A percentile compares a stretch with the other conserved stretches of the same genome.
Evolutionary conservation across 1,284 basidiomycete species (phyloP).

Genomic region (Rhodofomes roseus): DNA sequence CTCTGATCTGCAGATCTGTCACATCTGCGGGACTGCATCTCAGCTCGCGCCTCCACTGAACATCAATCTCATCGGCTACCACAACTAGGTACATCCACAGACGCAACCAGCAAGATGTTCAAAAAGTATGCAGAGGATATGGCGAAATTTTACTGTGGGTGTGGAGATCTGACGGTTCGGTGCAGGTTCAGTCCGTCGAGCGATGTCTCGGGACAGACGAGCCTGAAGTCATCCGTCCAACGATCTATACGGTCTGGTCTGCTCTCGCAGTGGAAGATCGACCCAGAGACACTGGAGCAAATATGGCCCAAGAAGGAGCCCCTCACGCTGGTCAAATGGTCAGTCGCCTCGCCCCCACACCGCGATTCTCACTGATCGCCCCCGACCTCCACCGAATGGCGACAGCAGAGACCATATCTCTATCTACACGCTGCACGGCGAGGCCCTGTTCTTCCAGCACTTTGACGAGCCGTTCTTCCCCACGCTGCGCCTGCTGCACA

Average conservation of each 20-base stretch:
- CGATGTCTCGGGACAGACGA: conserved; percentile 91
- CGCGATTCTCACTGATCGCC: conserved; percentile 9
- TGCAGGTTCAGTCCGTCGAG: conserved; percentile 79
- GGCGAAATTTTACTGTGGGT: background rate
- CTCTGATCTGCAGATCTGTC: background rate
- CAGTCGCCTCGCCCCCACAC: conserved; percentile 31
- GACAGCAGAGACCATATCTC: conserved; percentile 92
- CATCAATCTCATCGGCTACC: background rate
- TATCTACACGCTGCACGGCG: conserved; percentile 83
- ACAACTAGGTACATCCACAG: background rate
- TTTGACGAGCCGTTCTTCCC: conserved; percentile 94
- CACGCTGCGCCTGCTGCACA: conserved; percentile 85
- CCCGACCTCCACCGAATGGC: conserved; percentile 10
- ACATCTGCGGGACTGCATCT: background rate
- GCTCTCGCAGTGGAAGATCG: conserved; percentile 83
- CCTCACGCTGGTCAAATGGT: conserved; percentile 94
- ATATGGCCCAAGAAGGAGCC: conserved; percentile 99
- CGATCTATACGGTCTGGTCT: conserved; percentile 81
- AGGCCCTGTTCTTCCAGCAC: conserved; percentile 95
- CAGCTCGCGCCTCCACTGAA: background rate
- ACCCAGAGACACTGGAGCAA: conserved; percentile 78
- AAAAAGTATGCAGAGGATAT: conserved; percentile 44
- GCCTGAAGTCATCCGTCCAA: conserved; percentile 93
- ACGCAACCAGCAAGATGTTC: conserved; percentile 35
- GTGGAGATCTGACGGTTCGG: background rate